Base-by-base conservation (phyloP, 164 flowering plant genomes). In the Aristolochia californica region DNA sequence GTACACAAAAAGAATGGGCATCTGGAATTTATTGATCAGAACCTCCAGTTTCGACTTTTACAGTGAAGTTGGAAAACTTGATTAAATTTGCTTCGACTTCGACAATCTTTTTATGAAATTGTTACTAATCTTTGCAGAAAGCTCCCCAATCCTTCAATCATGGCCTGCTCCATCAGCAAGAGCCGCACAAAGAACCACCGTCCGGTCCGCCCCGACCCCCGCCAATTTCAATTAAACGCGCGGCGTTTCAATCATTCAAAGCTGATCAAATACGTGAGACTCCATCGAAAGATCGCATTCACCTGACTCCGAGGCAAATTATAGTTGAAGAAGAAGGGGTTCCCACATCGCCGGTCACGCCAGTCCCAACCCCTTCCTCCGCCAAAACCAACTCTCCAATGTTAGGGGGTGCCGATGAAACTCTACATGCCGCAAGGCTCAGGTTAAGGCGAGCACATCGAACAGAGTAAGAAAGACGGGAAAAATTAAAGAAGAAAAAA, bases 391-490 rank as follows among this genome's bases (percentile, higher is more conserved):
- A 13, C 48, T 25, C 16, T 24, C 27, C 38, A n/a, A 22, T 50
- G 54, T 22, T 22, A 20, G 54, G 34, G 15, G 5, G 23, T 0
- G 45, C 57, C 47, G 28, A 54, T 16, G 55, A 53, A 38, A 58
- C 63, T 2, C 28, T 57, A 1, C 63, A 34, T 3, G 54, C 62
- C 15, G 63, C 66, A 23, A 28, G 58, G 0, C 44, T 22, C 25
- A 53, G 49, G 56, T 50, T 58, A 16, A 45, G 56, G 56, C 62
- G 66, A 1, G 24, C 66, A 13, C 66, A 60, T 26, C 62, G 30
- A 27, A 53, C 48, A 30, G 52, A 61, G 20, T 61, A 48, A 66
- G 30, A 38, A 26, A 2, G 0, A 22, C 10, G 28, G 17, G 16
- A 21, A 28, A 24, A 21, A 27, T 13, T 12, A n/a, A 5, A 57